Conservation (phyloP, 495 filamentous ascomycete genomes). For the Cercophora scortea region DNA sequence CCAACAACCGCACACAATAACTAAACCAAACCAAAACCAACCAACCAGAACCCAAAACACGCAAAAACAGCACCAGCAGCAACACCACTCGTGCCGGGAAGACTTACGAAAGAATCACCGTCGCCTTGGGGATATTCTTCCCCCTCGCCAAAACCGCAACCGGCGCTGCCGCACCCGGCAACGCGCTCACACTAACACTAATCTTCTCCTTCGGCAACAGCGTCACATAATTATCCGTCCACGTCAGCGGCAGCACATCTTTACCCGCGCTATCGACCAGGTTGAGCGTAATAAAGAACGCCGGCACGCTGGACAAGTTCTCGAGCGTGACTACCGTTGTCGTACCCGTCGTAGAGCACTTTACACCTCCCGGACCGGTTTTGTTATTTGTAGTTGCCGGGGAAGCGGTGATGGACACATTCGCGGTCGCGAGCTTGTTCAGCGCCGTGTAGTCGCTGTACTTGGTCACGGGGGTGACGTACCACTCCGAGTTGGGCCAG, state of each 20-base stretch:
- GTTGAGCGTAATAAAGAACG: conserved; percentile 48
- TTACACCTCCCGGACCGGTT: conserved; percentile 5
- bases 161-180: neutral
- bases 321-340: conserved; percentile 33
- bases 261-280: conserved; percentile 31
- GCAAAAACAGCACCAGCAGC: no score
- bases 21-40: no score
- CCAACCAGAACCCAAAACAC: no score
- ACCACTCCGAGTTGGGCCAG: conserved; percentile 52
- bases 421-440: conserved; percentile 29
- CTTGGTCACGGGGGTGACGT: conserved; percentile 45
- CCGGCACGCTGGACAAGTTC: conserved; percentile 45
- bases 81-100: no score
- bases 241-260: conserved; percentile 45
- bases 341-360: neutral
- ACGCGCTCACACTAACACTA: neutral
- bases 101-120: neutral
- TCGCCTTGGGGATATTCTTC: conserved; percentile 10
- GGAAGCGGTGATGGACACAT: conserved; percentile 23
- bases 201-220: conserved; percentile 51
- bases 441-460: conserved; percentile 48
- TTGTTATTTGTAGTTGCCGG: no score
- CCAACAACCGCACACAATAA: no score
- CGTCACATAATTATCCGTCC: conserved; percentile 58
- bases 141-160: conserved; percentile 7